These are phyloP conservation scores for Sabuloglossum arenarium DNA, from an alignment of 495 filamentous ascomycete species.

Conservation along the genomic window DNA sequence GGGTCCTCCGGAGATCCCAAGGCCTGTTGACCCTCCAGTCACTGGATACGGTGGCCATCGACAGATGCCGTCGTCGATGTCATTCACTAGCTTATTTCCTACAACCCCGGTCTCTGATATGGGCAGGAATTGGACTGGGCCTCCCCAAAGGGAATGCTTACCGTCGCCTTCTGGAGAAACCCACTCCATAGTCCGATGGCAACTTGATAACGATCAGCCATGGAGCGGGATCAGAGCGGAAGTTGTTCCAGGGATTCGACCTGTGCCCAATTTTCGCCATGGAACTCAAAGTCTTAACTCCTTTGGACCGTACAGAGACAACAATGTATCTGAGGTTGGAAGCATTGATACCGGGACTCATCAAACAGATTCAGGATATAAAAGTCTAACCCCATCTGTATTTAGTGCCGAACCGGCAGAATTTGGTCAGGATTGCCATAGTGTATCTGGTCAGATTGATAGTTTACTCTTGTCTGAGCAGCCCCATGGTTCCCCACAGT, in stretches of 20 bases:
- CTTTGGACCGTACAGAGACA: conserved; percentile 9
- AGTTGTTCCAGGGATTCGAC: not conserved
- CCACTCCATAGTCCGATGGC: not conserved
- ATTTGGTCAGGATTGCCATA: not conserved
- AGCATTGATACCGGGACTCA: conserved; percentile 27
- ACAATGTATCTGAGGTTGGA: conserved; percentile 31
- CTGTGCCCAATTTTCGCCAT: not conserved
- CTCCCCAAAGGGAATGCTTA: not conserved
- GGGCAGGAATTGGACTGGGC: not conserved
- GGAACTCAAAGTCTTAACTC: not conserved
- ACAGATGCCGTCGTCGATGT: not conserved
- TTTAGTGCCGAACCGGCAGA: conserved; percentile 18
- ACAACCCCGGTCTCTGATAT: not conserved
- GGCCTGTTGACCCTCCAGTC: not conserved
- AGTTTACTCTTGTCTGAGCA: not conserved
- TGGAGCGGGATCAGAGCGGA: not conserved
- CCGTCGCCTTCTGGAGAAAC: not conserved
- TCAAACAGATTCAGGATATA: conserved; percentile 43
- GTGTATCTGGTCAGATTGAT: not conserved
- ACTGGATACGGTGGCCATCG: not conserved
- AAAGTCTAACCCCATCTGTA: conserved; percentile 25
- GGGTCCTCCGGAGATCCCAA: not conserved
- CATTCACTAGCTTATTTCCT: not conserved
- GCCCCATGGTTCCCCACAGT: not conserved
- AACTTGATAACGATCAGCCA: not conserved